Percentiles rank a stretch among this genome's conserved stretches.
phyloP scores from a whole-genome alignment of 352 stramenopile genomes.

The Saprolegnia parasitica region DNA sequence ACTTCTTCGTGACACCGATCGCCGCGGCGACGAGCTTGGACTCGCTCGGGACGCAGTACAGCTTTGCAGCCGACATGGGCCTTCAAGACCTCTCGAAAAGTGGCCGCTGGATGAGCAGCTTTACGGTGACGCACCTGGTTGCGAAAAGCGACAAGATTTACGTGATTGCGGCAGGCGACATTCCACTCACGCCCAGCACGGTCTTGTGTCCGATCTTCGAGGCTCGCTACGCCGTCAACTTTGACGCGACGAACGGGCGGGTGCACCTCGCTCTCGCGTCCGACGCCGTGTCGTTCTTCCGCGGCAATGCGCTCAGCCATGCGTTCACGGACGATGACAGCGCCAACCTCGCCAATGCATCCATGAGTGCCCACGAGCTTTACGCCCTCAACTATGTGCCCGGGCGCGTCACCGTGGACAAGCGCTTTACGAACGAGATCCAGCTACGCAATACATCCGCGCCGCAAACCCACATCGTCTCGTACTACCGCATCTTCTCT shows the following conservation, averaged over 20 bases:
- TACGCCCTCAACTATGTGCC: background rate
- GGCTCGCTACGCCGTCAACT: background rate
- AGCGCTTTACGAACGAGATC: background rate
- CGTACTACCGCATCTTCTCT: conserved; percentile 3
- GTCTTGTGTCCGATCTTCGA: background rate
- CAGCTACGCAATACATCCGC: background rate
- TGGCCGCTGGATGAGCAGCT: conserved; percentile 5
- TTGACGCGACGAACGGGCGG: background rate
- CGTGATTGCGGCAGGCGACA: background rate
- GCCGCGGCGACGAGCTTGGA: background rate
- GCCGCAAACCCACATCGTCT: background rate
- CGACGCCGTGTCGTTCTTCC: conserved; percentile 3
- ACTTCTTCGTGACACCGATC: background rate
- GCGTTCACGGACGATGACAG: background rate
- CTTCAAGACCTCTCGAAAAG: background rate
- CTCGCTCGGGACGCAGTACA: background rate
- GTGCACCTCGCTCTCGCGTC: background rate
- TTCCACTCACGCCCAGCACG: background rate
- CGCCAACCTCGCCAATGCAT: background rate
- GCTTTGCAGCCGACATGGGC: background rate
- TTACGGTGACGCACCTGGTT: background rate
- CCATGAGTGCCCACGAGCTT: background rate
- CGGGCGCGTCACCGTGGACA: background rate
- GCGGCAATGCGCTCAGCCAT: conserved; percentile 2
- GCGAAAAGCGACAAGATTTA: background rate